A percentile compares a stretch with the other conserved stretches of the same genome.
Evolutionary conservation across 1,139 yeast species (phyloP).

Genomic region (Chernovozyma aurita): DNA sequence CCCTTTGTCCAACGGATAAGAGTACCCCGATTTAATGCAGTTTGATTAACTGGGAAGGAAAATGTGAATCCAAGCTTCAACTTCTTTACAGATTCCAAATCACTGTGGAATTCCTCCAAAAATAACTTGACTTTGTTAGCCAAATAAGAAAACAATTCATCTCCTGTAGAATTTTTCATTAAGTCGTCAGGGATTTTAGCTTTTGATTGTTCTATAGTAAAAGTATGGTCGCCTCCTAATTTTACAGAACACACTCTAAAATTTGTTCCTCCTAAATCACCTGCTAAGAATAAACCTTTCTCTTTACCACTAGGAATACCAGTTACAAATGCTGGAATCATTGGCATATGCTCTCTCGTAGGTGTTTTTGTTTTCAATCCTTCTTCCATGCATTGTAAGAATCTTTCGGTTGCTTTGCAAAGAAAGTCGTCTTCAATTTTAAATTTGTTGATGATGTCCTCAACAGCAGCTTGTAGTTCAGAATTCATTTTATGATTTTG

Average conservation of each 20-base stretch:
- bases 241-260: slow-evolving; percentile 84
- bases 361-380: slow-evolving; percentile 46
- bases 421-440: slow-evolving; percentile 49
- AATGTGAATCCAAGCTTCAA: slow-evolving; percentile 88
- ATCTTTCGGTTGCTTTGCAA: slow-evolving; percentile 56
- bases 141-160: slow-evolving; percentile 62
- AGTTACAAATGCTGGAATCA: slow-evolving; percentile 86
- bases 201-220: slow-evolving; percentile 66
- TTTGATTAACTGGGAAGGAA: slow-evolving; percentile 87
- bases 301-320: slow-evolving; percentile 79
- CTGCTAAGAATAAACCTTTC: slow-evolving; percentile 71
- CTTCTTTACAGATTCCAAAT: slow-evolving; percentile 20
- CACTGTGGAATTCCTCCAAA: slow-evolving; percentile 58
- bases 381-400: slow-evolving; percentile 55
- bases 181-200: slow-evolving; percentile 68
- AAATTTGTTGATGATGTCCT: slow-evolving; percentile 52
- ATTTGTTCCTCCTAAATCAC: slow-evolving; percentile 86
- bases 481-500: slow-evolving; percentile 19
- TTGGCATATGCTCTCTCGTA: slow-evolving; percentile 59
- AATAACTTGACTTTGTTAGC: slow-evolving; percentile 67
- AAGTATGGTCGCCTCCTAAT: slow-evolving; percentile 77
- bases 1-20: slow-evolving; percentile 96
- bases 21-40: slow-evolving; percentile 70
- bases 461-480: slow-evolving; percentile 32
- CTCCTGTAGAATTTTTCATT: slow-evolving; percentile 52